phyloP scores from a whole-genome alignment of 179 eudicot species.

The Silene coronaria region DNA sequence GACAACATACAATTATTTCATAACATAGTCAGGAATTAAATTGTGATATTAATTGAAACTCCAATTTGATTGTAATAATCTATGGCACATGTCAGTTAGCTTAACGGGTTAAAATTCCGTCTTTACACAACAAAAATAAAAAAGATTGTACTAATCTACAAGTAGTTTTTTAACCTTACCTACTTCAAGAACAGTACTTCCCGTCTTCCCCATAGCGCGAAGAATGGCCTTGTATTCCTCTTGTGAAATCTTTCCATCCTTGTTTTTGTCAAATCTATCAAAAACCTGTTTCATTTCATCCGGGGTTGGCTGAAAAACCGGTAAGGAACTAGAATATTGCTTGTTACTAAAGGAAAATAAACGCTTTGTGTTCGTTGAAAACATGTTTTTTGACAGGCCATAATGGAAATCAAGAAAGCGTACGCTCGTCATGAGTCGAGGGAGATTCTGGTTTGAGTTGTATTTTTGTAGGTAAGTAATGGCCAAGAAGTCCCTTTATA shows the following conservation, averaged over 20 bases:
- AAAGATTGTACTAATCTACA: background rate
- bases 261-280: constrained; percentile 56
- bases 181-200: constrained; percentile 27
- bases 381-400: constrained; percentile 1
- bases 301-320: constrained; percentile 34
- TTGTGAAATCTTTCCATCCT: constrained; percentile 74
- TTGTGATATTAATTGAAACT: background rate
- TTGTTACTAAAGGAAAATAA: constrained; percentile 29
- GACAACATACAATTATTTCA: background rate
- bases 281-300: constrained; percentile 60
- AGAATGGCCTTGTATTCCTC: constrained; percentile 53
- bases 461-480: background rate
- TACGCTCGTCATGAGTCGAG: constrained; percentile 6
- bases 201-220: constrained; percentile 46
- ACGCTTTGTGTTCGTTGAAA: constrained; percentile 25
- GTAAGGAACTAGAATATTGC: constrained; percentile 26
- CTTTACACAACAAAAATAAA: too few relatives aligned
- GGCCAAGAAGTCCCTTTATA: background rate
- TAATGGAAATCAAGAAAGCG: constrained; percentile 12
- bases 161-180: background rate
- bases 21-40: background rate
- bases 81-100: background rate
- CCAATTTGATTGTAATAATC: background rate
- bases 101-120: too few relatives aligned
- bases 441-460: background rate